Percentiles rank a stretch among this genome's conserved stretches.
Conservation (phyloP, 1,284 basidiomycete species). For the Takashimella koratensis region DNA sequence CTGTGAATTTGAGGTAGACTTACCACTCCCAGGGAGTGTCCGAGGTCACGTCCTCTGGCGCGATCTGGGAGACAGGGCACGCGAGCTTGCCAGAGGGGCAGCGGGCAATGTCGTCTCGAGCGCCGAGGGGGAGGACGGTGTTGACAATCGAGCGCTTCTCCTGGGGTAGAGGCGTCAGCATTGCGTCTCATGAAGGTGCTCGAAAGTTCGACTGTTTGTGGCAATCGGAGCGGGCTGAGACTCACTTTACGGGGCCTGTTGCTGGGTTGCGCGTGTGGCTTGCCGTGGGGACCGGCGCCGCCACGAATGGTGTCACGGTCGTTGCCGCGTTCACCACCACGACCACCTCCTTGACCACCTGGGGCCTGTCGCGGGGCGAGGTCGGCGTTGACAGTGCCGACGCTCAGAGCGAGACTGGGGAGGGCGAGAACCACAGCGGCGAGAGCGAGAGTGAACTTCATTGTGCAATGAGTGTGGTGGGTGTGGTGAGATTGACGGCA, state of each 20-base stretch:
- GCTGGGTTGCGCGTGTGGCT: not conserved
- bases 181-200: too few relatives aligned
- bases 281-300: too few relatives aligned
- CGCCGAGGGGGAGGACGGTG: constrained; percentile 15
- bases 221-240: too few relatives aligned
- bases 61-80: constrained; percentile 17
- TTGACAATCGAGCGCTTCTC: too few relatives aligned
- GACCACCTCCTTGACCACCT: not conserved
- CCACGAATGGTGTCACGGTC: too few relatives aligned
- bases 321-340: not conserved
- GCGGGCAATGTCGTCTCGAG: constrained; percentile 17
- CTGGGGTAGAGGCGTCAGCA: too few relatives aligned
- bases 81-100: constrained; percentile 19
- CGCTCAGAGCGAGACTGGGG: not conserved
- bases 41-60: not conserved
- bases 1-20: constrained; percentile 3
- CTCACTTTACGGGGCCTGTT: not conserved
- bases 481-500: too few relatives aligned
- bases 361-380: not conserved
- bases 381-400: not conserved
- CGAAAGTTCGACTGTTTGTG: too few relatives aligned
- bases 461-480: too few relatives aligned
- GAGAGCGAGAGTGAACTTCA: not conserved
- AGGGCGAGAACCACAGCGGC: not conserved
- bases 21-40: constrained; percentile 21